Conservation (phyloP, 2,329 filamentous ascomycete genomes). For the Claviceps arundinis region DNA sequence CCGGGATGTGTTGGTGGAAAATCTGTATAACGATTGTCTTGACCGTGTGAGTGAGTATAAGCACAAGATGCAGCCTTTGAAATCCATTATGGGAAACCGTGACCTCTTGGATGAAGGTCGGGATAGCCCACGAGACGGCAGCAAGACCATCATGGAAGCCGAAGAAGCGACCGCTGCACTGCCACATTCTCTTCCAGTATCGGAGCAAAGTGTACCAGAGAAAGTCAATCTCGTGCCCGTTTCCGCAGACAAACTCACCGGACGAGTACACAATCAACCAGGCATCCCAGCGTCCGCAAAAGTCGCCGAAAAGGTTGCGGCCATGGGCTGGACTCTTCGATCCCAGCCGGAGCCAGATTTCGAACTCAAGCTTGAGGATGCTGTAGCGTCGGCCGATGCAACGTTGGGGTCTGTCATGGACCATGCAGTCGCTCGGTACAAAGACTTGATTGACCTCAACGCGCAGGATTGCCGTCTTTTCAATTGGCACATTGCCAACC, state of each 20-base stretch:
- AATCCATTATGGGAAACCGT: slow-evolving; percentile 69
- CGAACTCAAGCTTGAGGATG: slow-evolving; percentile 57
- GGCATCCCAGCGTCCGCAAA: slow-evolving; percentile 56
- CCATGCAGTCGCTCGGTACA: slow-evolving; percentile 79
- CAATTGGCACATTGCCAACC: slow-evolving; percentile 97
- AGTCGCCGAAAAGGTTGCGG: slow-evolving; percentile 62
- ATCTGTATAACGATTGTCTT: slow-evolving; percentile 86
- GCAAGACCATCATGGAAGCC: slow-evolving; percentile 54
- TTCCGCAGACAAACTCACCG: slow-evolving; percentile 56
- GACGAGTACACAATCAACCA: slow-evolving; percentile 57
- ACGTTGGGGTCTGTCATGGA: slow-evolving; percentile 88
- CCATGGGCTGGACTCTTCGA: slow-evolving; percentile 73
- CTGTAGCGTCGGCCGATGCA: slow-evolving; percentile 50
- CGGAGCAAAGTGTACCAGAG: slow-evolving; percentile 39
- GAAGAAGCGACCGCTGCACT: slow-evolving; percentile 57
- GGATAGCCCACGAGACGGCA: slow-evolving; percentile 58
- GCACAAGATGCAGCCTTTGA: slow-evolving; percentile 55
- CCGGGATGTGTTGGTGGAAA: slow-evolving; percentile 74
- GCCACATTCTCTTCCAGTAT: slow-evolving; percentile 38
- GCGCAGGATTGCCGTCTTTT: slow-evolving; percentile 79
- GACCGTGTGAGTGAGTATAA: slow-evolving; percentile 87
- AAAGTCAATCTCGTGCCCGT: slow-evolving; percentile 47
- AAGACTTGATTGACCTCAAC: slow-evolving; percentile 65
- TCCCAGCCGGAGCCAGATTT: slow-evolving; percentile 46
- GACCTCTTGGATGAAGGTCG: slow-evolving; percentile 71